These are phyloP conservation scores for Coprinopsis strossmayeri DNA, from an alignment of 768 basidiomycete species.

Conservation along the genomic window DNA sequence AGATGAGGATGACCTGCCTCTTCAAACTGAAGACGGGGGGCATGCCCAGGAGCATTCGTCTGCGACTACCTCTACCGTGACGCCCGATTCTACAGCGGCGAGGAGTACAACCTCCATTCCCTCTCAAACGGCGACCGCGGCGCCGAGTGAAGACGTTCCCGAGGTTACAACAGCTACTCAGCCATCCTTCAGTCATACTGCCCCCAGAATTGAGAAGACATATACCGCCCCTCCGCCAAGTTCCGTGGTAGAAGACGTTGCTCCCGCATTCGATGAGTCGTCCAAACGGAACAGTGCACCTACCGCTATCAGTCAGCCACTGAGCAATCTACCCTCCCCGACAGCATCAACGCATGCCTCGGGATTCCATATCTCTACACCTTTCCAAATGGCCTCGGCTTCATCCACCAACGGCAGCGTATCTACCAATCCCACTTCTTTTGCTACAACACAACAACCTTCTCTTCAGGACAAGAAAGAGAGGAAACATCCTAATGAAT, in stretches of 20 bases:
- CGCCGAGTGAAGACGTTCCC: background rate
- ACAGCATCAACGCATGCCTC: slow-evolving; percentile 6
- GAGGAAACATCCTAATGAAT: slow-evolving; percentile 54
- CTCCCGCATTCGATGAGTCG: too few relatives aligned
- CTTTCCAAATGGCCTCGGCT: slow-evolving; percentile 5
- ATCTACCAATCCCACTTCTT: slow-evolving; percentile 4
- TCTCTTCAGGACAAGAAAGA: slow-evolving; percentile 23
- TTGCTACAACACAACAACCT: slow-evolving; percentile 8
- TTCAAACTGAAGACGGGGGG: slow-evolving; percentile 16
- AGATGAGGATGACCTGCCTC: slow-evolving; percentile 45
- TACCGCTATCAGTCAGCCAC: slow-evolving; percentile 4
- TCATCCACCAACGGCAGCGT: slow-evolving; percentile 1
- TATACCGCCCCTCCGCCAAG: background rate
- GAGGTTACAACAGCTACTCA: slow-evolving; percentile 7
- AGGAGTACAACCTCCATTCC: background rate
- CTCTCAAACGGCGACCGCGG: background rate
- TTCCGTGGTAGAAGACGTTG: background rate
- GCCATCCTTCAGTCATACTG: background rate
- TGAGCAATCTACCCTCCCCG: slow-evolving; percentile 4
- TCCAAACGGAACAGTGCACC: slow-evolving; percentile 9
- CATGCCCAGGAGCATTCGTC: slow-evolving; percentile 17
- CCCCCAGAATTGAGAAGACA: slow-evolving; percentile 3
- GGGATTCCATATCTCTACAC: slow-evolving; percentile 2
- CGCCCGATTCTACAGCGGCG: slow-evolving; percentile 1
- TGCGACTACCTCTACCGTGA: background rate